phyloP scores from a whole-genome alignment of 768 basidiomycete species.

The Mycena venus region DNA sequence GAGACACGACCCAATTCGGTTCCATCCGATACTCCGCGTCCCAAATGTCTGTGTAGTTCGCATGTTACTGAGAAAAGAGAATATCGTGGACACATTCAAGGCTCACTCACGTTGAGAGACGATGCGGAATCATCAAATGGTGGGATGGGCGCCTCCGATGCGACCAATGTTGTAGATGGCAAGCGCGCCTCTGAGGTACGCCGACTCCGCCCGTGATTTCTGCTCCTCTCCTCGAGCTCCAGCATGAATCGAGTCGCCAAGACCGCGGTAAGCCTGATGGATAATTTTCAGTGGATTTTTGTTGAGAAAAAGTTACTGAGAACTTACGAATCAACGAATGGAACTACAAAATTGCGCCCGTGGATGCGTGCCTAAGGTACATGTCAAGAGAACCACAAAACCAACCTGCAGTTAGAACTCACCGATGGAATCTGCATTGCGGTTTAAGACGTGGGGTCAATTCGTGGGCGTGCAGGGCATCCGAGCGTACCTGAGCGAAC shows the following conservation, averaged over 20 bases:
- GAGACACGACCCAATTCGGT: constrained; percentile 6
- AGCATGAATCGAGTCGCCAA: constrained; percentile 5
- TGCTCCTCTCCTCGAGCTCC: not conserved
- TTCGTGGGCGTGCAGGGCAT: not conserved
- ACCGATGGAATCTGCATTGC: not conserved
- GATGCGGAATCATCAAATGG: not conserved
- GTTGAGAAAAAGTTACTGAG: not conserved
- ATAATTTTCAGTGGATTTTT: not conserved
- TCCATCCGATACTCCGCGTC: constrained; percentile 19
- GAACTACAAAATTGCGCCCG: constrained; percentile 5
- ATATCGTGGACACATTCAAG: no score
- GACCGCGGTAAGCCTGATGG: not conserved
- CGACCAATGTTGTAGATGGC: not conserved
- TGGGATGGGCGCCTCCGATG: not conserved
- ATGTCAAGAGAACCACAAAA: not conserved
- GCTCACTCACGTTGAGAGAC: not conserved
- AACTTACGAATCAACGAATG: constrained; percentile 13
- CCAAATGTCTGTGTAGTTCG: not conserved
- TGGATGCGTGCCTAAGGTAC: not conserved
- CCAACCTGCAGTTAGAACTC: not conserved
- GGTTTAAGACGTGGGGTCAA: not conserved
- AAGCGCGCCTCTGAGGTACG: not conserved
- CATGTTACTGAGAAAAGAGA: no score
- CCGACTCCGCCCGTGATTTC: not conserved
- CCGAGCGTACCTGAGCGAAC: constrained; percentile 1